Evolutionary conservation across 495 filamentous ascomycete species (phyloP).

Genomic region (Viridothelium virens): DNA sequence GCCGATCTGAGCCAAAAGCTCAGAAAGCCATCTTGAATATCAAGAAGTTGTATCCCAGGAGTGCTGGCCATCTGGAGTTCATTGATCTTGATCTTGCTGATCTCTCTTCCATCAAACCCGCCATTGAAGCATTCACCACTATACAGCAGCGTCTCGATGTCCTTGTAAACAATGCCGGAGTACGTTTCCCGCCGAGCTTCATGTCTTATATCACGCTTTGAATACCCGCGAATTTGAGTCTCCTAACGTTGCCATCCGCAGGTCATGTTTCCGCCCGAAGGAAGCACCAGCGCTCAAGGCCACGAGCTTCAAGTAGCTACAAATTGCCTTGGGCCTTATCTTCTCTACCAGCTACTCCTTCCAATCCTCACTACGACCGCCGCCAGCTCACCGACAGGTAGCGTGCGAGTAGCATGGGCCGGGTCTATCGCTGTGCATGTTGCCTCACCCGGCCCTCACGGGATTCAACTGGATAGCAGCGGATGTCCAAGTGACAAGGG

Average conservation of each 20-base stretch:
- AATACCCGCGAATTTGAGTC: constrained; percentile 31
- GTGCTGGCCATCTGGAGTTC: constrained; percentile 30
- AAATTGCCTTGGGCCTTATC: constrained; percentile 40
- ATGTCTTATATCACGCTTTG: too few species aligned
- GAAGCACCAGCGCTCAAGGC: constrained; percentile 21
- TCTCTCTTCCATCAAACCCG: constrained; percentile 36
- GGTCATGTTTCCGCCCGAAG: constrained; percentile 14
- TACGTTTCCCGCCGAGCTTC: constrained; percentile 23
- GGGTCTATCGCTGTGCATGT: constrained; percentile 24
- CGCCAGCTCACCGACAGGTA: constrained; percentile 5
- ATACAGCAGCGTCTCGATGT: constrained; percentile 39
- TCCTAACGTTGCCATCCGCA: neutral
- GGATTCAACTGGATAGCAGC: constrained; percentile 23
- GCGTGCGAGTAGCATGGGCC: constrained; percentile 36
- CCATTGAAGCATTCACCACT: constrained; percentile 33
- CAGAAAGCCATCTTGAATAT: constrained; percentile 34
- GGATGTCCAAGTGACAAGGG: constrained; percentile 17
- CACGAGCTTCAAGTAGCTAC: constrained; percentile 38
- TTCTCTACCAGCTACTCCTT: constrained; percentile 39
- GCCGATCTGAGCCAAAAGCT: constrained; percentile 31
- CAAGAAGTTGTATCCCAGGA: constrained; percentile 12
- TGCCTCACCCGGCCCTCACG: constrained; percentile 15
- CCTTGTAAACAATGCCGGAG: constrained; percentile 43
- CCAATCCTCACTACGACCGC: constrained; percentile 38
- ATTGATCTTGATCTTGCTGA: constrained; percentile 38